Evolutionary conservation across 257 asterid species (phyloP).

Genomic region (Phtheirospermum japonicum): DNA sequence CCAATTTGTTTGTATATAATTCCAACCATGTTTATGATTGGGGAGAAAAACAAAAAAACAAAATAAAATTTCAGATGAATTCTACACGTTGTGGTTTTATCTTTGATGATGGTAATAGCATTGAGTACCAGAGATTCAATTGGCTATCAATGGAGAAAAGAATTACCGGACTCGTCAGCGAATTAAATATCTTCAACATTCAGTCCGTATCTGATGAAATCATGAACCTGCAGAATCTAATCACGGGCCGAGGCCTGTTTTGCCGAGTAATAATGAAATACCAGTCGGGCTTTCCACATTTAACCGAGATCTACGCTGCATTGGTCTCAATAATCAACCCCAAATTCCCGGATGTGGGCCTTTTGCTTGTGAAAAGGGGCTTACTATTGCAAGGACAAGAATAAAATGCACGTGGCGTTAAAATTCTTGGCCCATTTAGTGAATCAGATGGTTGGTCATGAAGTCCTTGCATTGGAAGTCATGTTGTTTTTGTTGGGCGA

Average conservation of each 20-base stretch:
- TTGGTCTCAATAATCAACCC: no score
- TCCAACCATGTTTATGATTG: no score
- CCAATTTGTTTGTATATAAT: no score
- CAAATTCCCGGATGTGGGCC: slow-evolving; percentile 33
- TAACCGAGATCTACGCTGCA: slow-evolving; percentile 32
- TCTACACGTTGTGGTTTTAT: no score
- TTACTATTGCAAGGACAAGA: slow-evolving; percentile 9
- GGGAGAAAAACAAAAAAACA: no score
- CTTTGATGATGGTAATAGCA: no score
- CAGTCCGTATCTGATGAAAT: slow-evolving; percentile 25
- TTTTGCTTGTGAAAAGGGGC: slow-evolving; percentile 31
- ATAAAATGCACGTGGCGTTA: not conserved
- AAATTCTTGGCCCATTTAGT: slow-evolving; percentile 35
- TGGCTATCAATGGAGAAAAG: no score
- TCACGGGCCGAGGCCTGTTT: slow-evolving; percentile 29
- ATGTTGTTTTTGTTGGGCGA: slow-evolving; percentile 31
- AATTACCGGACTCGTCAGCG: no score
- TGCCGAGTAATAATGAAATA: slow-evolving; percentile 33
- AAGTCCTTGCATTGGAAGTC: slow-evolving; percentile 21
- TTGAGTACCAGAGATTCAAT: no score
- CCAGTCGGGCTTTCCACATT: slow-evolving; percentile 26
- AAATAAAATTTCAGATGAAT: no score
- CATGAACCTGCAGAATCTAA: slow-evolving; percentile 17
- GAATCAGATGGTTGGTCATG: slow-evolving; percentile 37
- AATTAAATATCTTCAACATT: no score